phyloP scores from a whole-genome alignment of 1,139 yeast species.

The Geotrichum cucujoidarum region DNA sequence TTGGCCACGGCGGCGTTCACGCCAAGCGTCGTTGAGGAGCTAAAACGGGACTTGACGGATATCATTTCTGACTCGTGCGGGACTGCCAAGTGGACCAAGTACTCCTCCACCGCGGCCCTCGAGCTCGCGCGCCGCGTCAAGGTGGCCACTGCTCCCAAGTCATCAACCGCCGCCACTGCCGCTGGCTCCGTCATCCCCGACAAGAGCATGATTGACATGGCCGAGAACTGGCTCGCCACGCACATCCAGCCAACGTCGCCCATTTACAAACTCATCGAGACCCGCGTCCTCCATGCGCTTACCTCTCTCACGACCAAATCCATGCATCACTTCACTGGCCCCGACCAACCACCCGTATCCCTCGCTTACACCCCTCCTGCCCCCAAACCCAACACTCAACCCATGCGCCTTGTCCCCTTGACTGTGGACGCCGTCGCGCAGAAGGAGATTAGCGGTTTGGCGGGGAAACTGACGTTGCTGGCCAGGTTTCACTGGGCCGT shows the following conservation, averaged over 20 bases:
- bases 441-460: constrained; percentile 12
- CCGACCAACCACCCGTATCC: constrained; percentile 24
- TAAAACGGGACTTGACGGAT: constrained; percentile 62
- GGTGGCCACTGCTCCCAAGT: background rate
- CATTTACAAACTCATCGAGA: constrained; percentile 74
- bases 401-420: constrained; percentile 1
- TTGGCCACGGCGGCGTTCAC: constrained; percentile 14
- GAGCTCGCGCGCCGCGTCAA: constrained; percentile 53
- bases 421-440: constrained; percentile 5
- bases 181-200: constrained; percentile 3
- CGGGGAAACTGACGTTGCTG: constrained; percentile 51
- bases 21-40: constrained; percentile 28
- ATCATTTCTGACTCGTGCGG: constrained; percentile 84
- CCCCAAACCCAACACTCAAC: background rate
- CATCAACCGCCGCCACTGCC: background rate
- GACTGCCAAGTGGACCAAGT: constrained; percentile 85
- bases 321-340: constrained; percentile 23
- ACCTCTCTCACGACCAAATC: constrained; percentile 22
- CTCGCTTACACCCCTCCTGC: constrained; percentile 16
- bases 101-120: constrained; percentile 65
- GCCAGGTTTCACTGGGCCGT: constrained; percentile 71
- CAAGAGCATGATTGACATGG: constrained; percentile 46
- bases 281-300: constrained; percentile 32
- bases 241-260: constrained; percentile 83
- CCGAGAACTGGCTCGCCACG: constrained; percentile 74